Percentiles rank a stretch among this genome's conserved stretches.
These are phyloP conservation scores for Metschnikowia koreensis DNA, from an alignment of 805 yeast species.

Conservation along the genomic window DNA sequence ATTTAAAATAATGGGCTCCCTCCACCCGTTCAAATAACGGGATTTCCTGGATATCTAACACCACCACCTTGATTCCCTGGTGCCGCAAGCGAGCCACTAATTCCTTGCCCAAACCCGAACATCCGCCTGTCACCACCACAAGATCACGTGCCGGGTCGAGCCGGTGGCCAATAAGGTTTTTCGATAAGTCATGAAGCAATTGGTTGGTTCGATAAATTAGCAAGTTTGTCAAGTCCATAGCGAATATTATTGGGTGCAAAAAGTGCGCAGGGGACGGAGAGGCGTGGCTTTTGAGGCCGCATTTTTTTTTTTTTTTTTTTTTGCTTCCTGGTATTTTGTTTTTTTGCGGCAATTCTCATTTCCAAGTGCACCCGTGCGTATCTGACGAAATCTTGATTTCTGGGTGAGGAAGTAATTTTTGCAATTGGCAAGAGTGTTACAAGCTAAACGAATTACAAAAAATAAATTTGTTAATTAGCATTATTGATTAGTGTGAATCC, in stretches of 20 bases:
- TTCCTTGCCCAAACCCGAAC: constrained; percentile 73
- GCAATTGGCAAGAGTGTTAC: too few relatives aligned
- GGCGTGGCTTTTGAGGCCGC: neutral
- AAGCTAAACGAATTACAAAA: too few relatives aligned
- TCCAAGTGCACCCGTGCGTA: neutral
- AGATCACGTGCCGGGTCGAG: constrained; percentile 57
- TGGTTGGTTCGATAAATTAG: constrained; percentile 10
- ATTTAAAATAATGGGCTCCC: constrained; percentile 54
- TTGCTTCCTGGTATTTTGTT: too few relatives aligned
- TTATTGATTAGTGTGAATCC: too few relatives aligned
- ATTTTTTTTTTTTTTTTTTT: neutral
- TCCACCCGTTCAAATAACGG: constrained; percentile 26
- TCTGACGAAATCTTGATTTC: neutral
- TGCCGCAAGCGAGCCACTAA: constrained; percentile 47
- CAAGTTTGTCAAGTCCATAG: constrained; percentile 13
- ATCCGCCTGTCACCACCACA: constrained; percentile 81
- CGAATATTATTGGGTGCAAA: constrained; percentile 12
- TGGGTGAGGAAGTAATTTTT: too few relatives aligned
- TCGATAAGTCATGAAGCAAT: constrained; percentile 11
- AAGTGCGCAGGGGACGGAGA: constrained; percentile 1
- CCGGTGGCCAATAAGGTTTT: constrained; percentile 43
- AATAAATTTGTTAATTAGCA: too few relatives aligned
- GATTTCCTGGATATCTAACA: constrained; percentile 59
- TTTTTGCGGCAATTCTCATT: neutral
- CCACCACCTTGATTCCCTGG: constrained; percentile 53